These are phyloP conservation scores for Lentinula detonsa DNA, from an alignment of 768 basidiomycete genomes.

Conservation along the genomic window DNA sequence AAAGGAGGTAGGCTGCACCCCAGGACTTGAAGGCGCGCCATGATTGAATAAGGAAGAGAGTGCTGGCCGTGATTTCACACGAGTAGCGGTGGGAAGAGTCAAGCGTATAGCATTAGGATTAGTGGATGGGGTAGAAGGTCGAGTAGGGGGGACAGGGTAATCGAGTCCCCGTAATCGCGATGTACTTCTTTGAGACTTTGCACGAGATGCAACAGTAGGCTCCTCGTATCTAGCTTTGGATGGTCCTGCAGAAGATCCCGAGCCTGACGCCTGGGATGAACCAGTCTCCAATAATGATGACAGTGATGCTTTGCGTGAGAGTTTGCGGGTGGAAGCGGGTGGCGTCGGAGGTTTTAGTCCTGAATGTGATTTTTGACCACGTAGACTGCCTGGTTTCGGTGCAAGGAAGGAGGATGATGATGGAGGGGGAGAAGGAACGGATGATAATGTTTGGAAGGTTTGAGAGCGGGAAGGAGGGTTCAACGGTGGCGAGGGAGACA, in stretches of 20 bases:
- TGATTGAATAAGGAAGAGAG: constrained; percentile 69
- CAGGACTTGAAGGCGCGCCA: constrained; percentile 26
- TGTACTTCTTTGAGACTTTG: constrained; percentile 61
- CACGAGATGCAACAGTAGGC: constrained; percentile 77
- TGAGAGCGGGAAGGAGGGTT: constrained; percentile 52
- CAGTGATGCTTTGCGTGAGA: constrained; percentile 73
- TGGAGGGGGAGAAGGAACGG: constrained; percentile 35
- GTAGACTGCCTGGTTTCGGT: constrained; percentile 67
- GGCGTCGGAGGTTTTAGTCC: constrained; percentile 75
- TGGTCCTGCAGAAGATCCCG: constrained; percentile 33
- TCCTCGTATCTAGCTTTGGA: constrained; percentile 61
- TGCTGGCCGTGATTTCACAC: constrained; percentile 67
- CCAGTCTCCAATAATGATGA: constrained; percentile 66
- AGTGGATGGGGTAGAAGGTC: constrained; percentile 75
- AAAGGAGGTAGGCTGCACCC: constrained; percentile 26
- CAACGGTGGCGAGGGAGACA: constrained; percentile 66
- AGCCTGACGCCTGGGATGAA: constrained; percentile 48
- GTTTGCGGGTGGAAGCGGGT: constrained; percentile 53
- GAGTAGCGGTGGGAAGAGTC: constrained; percentile 82
- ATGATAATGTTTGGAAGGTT: constrained; percentile 52
- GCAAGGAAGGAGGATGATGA: constrained; percentile 54
- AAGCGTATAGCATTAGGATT: constrained; percentile 73
- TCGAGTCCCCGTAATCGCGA: constrained; percentile 54
- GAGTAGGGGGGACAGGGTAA: constrained; percentile 66
- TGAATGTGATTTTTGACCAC: constrained; percentile 80